These are phyloP conservation scores for Aspergillus sergii DNA, from an alignment of 2,329 filamentous ascomycete genomes.

Conservation along the genomic window DNA sequence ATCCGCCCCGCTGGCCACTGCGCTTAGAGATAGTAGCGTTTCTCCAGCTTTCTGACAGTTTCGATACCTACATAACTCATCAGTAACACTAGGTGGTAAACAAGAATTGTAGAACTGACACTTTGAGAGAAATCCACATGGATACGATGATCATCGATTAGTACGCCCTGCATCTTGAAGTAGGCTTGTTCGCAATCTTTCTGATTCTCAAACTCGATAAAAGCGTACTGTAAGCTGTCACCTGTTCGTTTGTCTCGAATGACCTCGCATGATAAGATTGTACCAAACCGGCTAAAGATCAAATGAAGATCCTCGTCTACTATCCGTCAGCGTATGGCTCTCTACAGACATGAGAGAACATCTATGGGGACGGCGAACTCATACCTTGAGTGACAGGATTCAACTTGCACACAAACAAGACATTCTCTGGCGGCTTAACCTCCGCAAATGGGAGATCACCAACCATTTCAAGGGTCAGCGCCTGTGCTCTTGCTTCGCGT, in stretches of 20 bases:
- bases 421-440: slow-evolving; percentile 94
- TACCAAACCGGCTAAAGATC: slow-evolving; percentile 96
- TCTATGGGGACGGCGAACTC: slow-evolving; percentile 10
- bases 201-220: slow-evolving; percentile 95
- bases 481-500: slow-evolving; percentile 88
- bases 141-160: slow-evolving; percentile 96
- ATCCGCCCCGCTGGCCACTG: slow-evolving; percentile 69
- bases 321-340: slow-evolving; percentile 3
- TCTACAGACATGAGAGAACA: not conserved
- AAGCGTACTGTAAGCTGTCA: slow-evolving; percentile 95
- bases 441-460: slow-evolving; percentile 96
- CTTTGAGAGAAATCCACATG: slow-evolving; percentile 99
- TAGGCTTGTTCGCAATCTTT: slow-evolving; percentile 92
- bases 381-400: slow-evolving; percentile 85
- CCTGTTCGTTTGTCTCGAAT: slow-evolving; percentile 92
- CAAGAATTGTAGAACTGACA: slow-evolving; percentile 54
- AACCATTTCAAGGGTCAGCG: slow-evolving; percentile 95
- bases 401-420: slow-evolving; percentile 97
- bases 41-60: slow-evolving; percentile 87
- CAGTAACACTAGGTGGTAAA: slow-evolving; percentile 19
- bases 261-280: slow-evolving; percentile 92
- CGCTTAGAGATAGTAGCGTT: slow-evolving; percentile 82
- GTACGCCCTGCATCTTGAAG: slow-evolving; percentile 96
- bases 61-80: slow-evolving; percentile 56
- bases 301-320: slow-evolving; percentile 86